Conservation (phyloP, 2,329 filamentous ascomycete species). For the Cadophora sp. region DNA sequence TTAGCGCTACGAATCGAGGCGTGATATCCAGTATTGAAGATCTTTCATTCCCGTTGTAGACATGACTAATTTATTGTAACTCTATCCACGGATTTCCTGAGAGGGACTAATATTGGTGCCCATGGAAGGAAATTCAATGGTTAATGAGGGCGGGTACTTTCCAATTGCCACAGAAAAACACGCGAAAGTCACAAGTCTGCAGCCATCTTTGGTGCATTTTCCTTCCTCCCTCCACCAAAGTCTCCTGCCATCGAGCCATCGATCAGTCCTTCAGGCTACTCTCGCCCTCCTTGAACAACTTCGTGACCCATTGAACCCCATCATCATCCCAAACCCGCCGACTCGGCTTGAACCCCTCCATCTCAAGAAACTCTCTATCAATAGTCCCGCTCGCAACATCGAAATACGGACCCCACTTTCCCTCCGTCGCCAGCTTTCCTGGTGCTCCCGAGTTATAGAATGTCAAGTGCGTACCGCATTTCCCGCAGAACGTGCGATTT, state of each 20-base stretch:
- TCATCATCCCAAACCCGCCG: conserved; percentile 37
- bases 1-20: too few species aligned
- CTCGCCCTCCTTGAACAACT: conserved; percentile 27
- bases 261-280: conserved; percentile 7
- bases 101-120: too few species aligned
- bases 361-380: conserved; percentile 35
- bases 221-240: background rate
- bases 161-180: background rate
- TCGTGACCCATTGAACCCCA: conserved; percentile 40
- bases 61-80: too few species aligned
- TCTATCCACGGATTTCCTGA: too few species aligned
- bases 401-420: conserved; percentile 24
- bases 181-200: background rate
- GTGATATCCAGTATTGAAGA: too few species aligned
- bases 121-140: too few species aligned
- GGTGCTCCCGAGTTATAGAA: conserved; percentile 33
- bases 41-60: too few species aligned
- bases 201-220: background rate
- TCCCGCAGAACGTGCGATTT: conserved; percentile 41
- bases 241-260: background rate
- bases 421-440: background rate
- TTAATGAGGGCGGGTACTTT: too few species aligned
- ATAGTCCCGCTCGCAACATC: conserved; percentile 41
- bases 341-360: conserved; percentile 33
- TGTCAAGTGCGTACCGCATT: conserved; percentile 42